Percentiles rank a stretch among this genome's conserved stretches.
Evolutionary conservation across 345 rosid genomes (phyloP).

Genomic region (Diplotaxis tenuifolia): DNA sequence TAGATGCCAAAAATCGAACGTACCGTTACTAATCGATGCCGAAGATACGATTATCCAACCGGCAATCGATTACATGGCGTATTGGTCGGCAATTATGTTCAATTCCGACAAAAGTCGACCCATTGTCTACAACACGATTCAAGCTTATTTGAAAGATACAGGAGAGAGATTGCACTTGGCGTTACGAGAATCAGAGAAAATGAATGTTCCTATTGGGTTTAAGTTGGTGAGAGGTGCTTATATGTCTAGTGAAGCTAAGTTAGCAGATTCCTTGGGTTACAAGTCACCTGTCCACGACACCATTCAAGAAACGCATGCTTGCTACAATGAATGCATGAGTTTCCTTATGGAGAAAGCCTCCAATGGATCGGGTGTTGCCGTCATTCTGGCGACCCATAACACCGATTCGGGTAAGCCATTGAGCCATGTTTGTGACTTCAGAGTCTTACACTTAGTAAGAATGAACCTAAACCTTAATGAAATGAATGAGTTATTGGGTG

Average conservation of each 20-base stretch:
- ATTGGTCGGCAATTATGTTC: conserved; percentile 50
- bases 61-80: conserved; percentile 77
- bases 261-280: conserved; percentile 67
- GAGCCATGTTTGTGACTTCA: neutral
- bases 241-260: conserved; percentile 59
- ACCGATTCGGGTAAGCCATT: conserved; percentile 58
- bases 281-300: conserved; percentile 73
- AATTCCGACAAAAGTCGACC: conserved; percentile 46
- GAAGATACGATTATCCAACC: conserved; percentile 83
- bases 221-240: conserved; percentile 92
- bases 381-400: conserved; percentile 82
- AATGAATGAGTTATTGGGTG: neutral
- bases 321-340: conserved; percentile 70
- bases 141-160: conserved; percentile 80
- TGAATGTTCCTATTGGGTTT: conserved; percentile 68
- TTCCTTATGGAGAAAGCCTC: conserved; percentile 64
- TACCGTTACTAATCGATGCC: conserved; percentile 65
- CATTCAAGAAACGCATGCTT: conserved; percentile 65
- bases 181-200: conserved; percentile 47
- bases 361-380: conserved; percentile 44
- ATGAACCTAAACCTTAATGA: neutral
- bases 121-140: conserved; percentile 65
- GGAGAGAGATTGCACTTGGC: conserved; percentile 59
- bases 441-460: neutral
- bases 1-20: conserved; percentile 47